Base-by-base conservation (phyloP, 192 early-diverging fungal genomes). In the Backusella liffmaniae region DNA sequence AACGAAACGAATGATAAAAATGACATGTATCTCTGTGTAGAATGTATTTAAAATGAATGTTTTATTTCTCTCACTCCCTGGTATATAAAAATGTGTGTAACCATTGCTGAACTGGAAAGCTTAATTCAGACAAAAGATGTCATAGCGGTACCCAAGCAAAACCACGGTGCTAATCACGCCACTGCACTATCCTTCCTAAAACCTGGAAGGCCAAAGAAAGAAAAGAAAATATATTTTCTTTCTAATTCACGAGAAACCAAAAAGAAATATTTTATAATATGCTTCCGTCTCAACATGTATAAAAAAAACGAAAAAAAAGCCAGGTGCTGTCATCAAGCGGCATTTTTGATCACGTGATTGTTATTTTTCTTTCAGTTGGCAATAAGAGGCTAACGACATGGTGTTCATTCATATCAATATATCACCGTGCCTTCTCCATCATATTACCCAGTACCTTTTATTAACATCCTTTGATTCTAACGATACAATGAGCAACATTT, bases 401-500 rank as follows among this genome's bases (percentile, higher is more conserved):
- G 42, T 44, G 42, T 44, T 44, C 13, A 32, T 44, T 15, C 37
- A 10, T 42, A 42, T 44, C 15, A 44, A 15, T 44, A 62, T 29
- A 62, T 29, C 56, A 62, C 23, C 46, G 46, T 18, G 5, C 46
- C 0, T 16, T 49, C 56, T 23, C 26, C 56, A 3, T 10, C 12
- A 21, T 65, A 59, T 73, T 49, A 35, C 16, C n/a, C 3, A 49
- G 4, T 34, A 66, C 15, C 5, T 66, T 42, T 13, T 66, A 66
- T 10, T 23, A 35, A 39, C 37, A 39, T 16, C 29, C 10, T 39
- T 23, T 51, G 5, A 49, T 5, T n/a, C 49, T 77, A 81, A 44
- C 79, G 62, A 73, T 82, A 82, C 6, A 82, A 65, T 9, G 76
- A 78, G 46, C 77, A 84, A 18, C 80, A 85, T 56, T 87, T 85